Evolutionary conservation across 106 monocot species (phyloP), one percentile per base, ranked within the genome.

Genomic region (Dendrobium chrysotoxum): DNA sequence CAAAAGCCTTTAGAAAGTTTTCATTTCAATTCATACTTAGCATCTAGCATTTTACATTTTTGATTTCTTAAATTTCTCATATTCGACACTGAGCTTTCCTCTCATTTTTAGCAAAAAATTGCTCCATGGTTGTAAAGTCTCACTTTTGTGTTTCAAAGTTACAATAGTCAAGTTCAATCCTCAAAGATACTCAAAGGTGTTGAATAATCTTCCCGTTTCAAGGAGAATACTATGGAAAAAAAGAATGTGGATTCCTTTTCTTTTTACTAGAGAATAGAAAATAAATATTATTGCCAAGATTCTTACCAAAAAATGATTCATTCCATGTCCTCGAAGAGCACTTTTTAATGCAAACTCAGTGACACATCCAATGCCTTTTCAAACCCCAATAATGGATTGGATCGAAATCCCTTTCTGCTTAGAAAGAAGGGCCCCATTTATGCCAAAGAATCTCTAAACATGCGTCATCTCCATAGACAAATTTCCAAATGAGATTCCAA

Each of bases 41-140:
- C 55, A 9, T 9, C 53, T 9, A 53, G 53, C 53, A 53, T 53
- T 77, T 50, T 78, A 78, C 31, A 54, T 55, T 78, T 78, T 55
- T 78, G 58, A 78, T 78, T 35, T 31, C 50, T 30, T 28, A 78
- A 30, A 78, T 78, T 78, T 78, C 78, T 2, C 38, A 45, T 67
- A 8, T 79, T 25, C 57, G 67, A 67, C 67, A 79, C 67, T 45
- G 13, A 45, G 79, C 44, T 15, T 66, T 11, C 64, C 64, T 40
- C 40, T n/a, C 61, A 79, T 79, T 25, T 79, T 79, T 79, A 79
- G 26, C 42, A 68, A 82, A 77, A 82, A 77, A 35, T 40, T 15
- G 16, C 44, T 68, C 82, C 66, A 82, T 16, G 42, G 31, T 58
- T 30, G 57, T 77, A 82, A 82, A 64, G 58, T 77, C 76, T 65